Evolutionary conservation across 2,329 filamentous ascomycete species (phyloP), one percentile per base, ranked within the genome.

Genomic region (Cordyceps cateniannulata): DNA sequence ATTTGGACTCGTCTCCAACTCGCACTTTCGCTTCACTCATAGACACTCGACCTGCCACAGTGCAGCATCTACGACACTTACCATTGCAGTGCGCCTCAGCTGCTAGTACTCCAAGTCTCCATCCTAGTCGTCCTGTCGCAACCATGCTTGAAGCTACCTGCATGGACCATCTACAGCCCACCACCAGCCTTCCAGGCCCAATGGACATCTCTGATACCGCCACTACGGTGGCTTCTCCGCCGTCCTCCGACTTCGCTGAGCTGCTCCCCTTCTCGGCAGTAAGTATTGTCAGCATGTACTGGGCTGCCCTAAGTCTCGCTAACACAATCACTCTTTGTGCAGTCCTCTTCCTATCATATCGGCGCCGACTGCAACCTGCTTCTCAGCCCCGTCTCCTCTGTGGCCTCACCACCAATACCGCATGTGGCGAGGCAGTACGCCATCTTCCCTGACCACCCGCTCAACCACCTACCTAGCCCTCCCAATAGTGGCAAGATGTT

Each of bases 361-460:
- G n/a, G 38, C 65, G 58, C 68, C 67, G 67, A 72, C 63, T 77
- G 73, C 70, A 79, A 81, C 64, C 68, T 75, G 42, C 71, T 83
- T 60, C 70, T 81, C 53, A 82, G 81, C n/a, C 81, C 81, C 27
- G 76, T 77, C n/a, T 82, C 81, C 51, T 73, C 73, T 52, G 72
- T 74, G 60, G 76, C 72, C 29, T 83, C 81, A 35, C 81, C 81
- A 58, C 76, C 77, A 53, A 65, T 81, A 48, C 73, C 76, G 58
- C 77, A 81, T 60, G 73, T 72, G 56, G 69, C 70, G 59, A 79
- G 80, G 65, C 71, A 53, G 71, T 73, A 66, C 70, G 72, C 61
- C 69, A 72, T 73, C 18, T 73, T 74, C n/a, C 69, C 72, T 42
- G 68, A 69, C 22, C 70, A 69, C 38, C 66, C 74, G 32, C 70